phyloP scores from a whole-genome alignment of 2,329 filamentous ascomycete species.

The Microsporum ferrugineum region DNA sequence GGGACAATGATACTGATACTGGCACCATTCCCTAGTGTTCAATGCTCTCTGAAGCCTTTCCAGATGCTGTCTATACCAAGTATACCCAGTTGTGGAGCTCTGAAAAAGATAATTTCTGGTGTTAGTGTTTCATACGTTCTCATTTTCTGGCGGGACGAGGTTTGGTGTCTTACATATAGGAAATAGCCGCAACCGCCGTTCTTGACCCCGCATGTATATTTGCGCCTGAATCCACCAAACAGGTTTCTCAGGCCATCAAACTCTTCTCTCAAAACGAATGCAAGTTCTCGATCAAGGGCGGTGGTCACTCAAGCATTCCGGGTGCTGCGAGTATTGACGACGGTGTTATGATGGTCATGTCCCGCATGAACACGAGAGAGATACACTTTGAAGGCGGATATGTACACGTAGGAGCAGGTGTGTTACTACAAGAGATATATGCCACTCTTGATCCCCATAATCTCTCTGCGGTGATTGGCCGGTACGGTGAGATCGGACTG shows the following conservation, averaged over 20 bases:
- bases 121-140: neutral
- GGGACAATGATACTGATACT: neutral
- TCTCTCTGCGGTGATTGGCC: neutral
- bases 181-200: conserved; percentile 5
- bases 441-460: conserved; percentile 5
- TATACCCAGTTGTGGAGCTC: neutral
- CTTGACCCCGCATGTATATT: conserved; percentile 27
- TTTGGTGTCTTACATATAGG: neutral
- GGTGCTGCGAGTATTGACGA: conserved; percentile 37
- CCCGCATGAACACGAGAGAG: conserved; percentile 8
- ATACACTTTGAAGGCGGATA: neutral
- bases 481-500: conserved; percentile 7
- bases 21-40: neutral
- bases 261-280: conserved; percentile 24
- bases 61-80: neutral
- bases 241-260: conserved; percentile 25
- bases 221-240: conserved; percentile 19
- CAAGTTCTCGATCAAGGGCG: conserved; percentile 45
- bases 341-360: conserved; percentile 27
- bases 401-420: neutral
- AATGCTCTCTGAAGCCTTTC: neutral
- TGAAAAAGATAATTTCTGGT: conserved; percentile 6
- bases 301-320: conserved; percentile 39
- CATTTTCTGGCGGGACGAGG: neutral
- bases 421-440: neutral